Percentiles rank a stretch among this genome's conserved stretches.
Evolutionary conservation across 192 early-diverging fungal species (phyloP).

Genomic region (Gamsiella multidivaricata): DNA sequence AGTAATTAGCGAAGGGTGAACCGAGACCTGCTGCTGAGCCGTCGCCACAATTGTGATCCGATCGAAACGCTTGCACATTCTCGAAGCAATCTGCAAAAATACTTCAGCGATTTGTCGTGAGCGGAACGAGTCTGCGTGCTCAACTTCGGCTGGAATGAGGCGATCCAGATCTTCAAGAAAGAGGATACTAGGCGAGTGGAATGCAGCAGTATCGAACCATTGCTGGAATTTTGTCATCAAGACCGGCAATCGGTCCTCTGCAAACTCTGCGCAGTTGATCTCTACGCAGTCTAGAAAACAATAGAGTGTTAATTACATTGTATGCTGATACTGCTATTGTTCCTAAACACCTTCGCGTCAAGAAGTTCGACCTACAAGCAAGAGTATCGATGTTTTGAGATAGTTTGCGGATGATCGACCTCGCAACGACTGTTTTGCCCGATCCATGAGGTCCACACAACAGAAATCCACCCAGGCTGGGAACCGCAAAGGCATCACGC

Average conservation of each 20-base stretch:
- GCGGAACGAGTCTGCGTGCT: conserved; percentile 74
- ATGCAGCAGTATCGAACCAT: conserved; percentile 73
- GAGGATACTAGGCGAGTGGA: conserved; percentile 76
- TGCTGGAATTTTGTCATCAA: conserved; percentile 69
- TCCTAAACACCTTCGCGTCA: background rate
- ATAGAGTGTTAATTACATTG: conserved; percentile 5
- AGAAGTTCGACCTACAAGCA: conserved; percentile 49
- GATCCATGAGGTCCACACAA: conserved; percentile 78
- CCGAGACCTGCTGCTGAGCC: conserved; percentile 69
- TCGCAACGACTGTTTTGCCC: conserved; percentile 76
- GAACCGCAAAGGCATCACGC: conserved; percentile 45
- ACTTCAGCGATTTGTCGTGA: conserved; percentile 72
- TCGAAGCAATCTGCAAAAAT: conserved; percentile 64
- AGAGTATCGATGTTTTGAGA: conserved; percentile 55
- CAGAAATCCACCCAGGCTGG: conserved; percentile 67
- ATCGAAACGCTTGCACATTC: conserved; percentile 60
- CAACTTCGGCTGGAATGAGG: conserved; percentile 77
- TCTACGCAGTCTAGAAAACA: conserved; percentile 58
- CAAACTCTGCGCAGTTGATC: conserved; percentile 68
- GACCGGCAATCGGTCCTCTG: conserved; percentile 65
- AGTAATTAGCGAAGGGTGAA: conserved; percentile 68
- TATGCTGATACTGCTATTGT: background rate
- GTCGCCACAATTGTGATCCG: conserved; percentile 71
- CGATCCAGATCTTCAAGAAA: conserved; percentile 83
- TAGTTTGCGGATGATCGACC: conserved; percentile 59